Conservation (phyloP, 2,329 filamentous ascomycete genomes). For the Chaetoscypha palmicola region DNA sequence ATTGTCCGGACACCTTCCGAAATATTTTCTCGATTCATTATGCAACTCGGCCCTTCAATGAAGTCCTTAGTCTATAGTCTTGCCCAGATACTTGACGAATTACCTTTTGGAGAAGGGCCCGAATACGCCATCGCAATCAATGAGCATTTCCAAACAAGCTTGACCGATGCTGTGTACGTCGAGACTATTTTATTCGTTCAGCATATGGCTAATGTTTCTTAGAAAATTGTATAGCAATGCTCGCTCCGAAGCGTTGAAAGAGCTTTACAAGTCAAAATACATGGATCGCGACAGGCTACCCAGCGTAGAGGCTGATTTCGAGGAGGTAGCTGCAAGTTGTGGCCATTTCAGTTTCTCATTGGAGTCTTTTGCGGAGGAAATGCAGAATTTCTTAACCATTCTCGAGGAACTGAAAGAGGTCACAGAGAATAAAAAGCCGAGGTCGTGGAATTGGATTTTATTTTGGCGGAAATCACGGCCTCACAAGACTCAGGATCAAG, state of each 20-base stretch:
- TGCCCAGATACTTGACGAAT: constrained; percentile 78
- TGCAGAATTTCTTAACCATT: constrained; percentile 73
- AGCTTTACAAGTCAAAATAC: constrained; percentile 75
- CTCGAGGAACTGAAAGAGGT: constrained; percentile 77
- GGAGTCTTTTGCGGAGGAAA: constrained; percentile 84
- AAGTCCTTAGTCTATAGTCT: constrained; percentile 91
- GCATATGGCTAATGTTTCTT: background rate
- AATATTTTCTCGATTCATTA: constrained; percentile 88
- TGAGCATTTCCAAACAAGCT: constrained; percentile 70
- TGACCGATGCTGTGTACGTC: constrained; percentile 64
- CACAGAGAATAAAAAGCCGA: constrained; percentile 52
- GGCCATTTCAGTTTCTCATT: constrained; percentile 93
- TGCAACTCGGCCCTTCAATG: constrained; percentile 84
- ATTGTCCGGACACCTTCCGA: constrained; percentile 61
- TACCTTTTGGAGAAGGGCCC: constrained; percentile 68
- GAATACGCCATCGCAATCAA: constrained; percentile 67
- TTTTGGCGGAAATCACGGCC: constrained; percentile 54
- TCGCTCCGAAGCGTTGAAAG: constrained; percentile 66
- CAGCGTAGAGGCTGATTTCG: constrained; percentile 82
- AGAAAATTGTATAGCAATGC: constrained; percentile 65
- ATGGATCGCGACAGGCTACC: constrained; percentile 61
- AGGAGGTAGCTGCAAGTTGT: constrained; percentile 96
- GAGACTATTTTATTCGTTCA: background rate
- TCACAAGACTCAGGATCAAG: constrained; percentile 7
- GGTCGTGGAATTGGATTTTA: constrained; percentile 78